Percentiles rank a stretch among this genome's conserved stretches.
Evolutionary conservation across 2,329 filamentous ascomycete genomes (phyloP).

Genomic region (Fusarium anguioides): DNA sequence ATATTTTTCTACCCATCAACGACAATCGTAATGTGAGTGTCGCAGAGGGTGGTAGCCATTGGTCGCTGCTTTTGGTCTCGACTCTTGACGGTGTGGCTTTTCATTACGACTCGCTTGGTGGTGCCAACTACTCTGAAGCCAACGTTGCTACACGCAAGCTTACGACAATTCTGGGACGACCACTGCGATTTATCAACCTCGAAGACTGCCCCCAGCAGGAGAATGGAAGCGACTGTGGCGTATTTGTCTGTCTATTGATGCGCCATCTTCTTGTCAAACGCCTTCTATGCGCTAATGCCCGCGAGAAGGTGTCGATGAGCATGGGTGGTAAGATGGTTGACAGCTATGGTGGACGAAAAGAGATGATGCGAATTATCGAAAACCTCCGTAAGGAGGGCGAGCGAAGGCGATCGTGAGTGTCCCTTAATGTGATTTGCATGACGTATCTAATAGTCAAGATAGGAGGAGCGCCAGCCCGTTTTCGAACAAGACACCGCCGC

Average conservation of each 20-base stretch:
- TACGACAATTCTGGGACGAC: conserved; percentile 71
- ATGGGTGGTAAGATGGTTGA: conserved; percentile 88
- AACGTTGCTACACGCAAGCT: conserved; percentile 76
- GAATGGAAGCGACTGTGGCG: conserved; percentile 92
- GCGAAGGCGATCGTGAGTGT: conserved; percentile 79
- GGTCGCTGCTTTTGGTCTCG: conserved; percentile 91
- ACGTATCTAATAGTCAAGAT: conserved; percentile 36
- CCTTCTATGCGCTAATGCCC: conserved; percentile 80
- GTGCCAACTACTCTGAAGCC: conserved; percentile 80
- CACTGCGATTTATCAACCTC: conserved; percentile 81
- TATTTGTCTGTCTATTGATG: conserved; percentile 97
- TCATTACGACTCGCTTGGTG: conserved; percentile 91
- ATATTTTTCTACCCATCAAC: conserved; percentile 96
- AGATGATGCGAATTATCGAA: conserved; percentile 92
- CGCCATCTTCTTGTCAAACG: conserved; percentile 89
- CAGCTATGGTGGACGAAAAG: conserved; percentile 81
- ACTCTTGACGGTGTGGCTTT: conserved; percentile 91
- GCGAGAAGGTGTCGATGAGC: conserved; percentile 93
- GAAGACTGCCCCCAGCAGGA: conserved; percentile 90
- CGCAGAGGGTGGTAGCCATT: conserved; percentile 93
- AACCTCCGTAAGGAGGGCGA: conserved; percentile 88
- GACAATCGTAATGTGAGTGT: conserved; percentile 80
- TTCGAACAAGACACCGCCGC: conserved; percentile 55
- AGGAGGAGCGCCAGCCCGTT: conserved; percentile 55
- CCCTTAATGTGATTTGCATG: background rate